phyloP scores from a whole-genome alignment of 139 green algal genomes.

The Tetraselmis chui region DNA sequence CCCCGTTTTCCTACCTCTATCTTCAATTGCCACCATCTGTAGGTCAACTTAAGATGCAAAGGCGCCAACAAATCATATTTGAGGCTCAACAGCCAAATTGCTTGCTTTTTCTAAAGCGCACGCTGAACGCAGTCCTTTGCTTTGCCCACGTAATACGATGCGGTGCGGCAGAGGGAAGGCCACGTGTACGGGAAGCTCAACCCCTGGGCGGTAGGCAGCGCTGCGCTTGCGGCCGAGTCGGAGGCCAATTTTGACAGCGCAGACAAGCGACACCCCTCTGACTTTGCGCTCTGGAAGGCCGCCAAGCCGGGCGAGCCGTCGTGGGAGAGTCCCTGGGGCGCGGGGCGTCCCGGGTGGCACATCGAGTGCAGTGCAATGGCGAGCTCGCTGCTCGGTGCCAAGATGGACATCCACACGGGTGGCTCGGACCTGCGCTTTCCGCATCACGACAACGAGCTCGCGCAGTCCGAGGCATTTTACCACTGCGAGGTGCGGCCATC shows the following conservation, averaged over 20 bases:
- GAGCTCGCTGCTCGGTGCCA: conserved; percentile 64
- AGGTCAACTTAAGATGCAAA: too few species aligned
- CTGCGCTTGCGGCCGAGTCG: conserved; percentile 60
- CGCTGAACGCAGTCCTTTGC: too few species aligned
- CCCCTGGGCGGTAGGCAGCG: conserved; percentile 64
- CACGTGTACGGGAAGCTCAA: conserved; percentile 92
- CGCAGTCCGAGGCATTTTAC: conserved; percentile 83
- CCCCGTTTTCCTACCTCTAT: too few species aligned
- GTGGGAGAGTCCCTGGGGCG: conserved; percentile 90
- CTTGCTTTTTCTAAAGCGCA: too few species aligned
- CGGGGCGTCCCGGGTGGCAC: conserved; percentile 88
- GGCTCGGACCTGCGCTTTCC: conserved; percentile 94
- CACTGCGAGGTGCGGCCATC: conserved; percentile 13
- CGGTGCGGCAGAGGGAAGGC: too few species aligned
- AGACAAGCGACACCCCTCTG: conserved; percentile 76
- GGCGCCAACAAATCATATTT: too few species aligned
- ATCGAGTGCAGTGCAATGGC: conserved; percentile 99
- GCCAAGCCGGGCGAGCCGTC: conserved; percentile 86
- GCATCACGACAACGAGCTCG: conserved; percentile 98
- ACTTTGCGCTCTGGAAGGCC: conserved; percentile 98
- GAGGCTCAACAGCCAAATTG: too few species aligned
- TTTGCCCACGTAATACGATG: too few species aligned
- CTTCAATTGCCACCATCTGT: too few species aligned
- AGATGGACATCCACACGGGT: conserved; percentile 86
- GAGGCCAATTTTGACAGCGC: conserved; percentile 61